Evolutionary conservation across 2,329 filamentous ascomycete genomes (phyloP).

Genomic region (Aspergillus pseudoglaucus): DNA sequence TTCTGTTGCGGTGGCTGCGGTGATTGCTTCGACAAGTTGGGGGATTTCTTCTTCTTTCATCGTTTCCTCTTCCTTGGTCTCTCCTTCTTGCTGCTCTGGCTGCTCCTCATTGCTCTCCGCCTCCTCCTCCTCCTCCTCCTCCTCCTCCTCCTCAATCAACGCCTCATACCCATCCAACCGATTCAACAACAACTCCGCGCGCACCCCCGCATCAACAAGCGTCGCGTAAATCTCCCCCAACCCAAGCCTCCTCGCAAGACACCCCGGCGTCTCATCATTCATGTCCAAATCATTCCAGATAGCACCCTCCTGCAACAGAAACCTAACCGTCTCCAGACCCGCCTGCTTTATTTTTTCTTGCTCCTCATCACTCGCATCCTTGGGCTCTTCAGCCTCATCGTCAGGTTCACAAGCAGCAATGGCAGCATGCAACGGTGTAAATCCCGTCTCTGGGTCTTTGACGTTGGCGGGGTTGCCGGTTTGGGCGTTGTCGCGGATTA

Average conservation of each 20-base stretch:
- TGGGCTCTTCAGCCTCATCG: conserved; percentile 19
- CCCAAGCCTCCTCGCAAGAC: conserved; percentile 66
- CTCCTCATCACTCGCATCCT: conserved; percentile 14
- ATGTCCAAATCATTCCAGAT: conserved; percentile 96
- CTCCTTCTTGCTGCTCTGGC: conserved; percentile 23
- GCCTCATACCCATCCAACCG: conserved; percentile 75
- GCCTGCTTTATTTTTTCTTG: conserved; percentile 44
- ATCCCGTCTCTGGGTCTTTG: conserved; percentile 78
- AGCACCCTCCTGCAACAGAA: conserved; percentile 78
- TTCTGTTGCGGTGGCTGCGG: conserved; percentile 2
- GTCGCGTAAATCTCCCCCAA: conserved; percentile 67
- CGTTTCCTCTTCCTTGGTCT: conserved; percentile 19
- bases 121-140: conserved; percentile 29
- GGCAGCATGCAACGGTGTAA: conserved; percentile 82
- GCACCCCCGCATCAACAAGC: conserved; percentile 82
- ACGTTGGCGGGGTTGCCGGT: conserved; percentile 58
- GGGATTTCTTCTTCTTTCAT: conserved; percentile 20
- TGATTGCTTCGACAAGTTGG: conserved; percentile 15
- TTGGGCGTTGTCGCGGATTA: conserved; percentile 52
- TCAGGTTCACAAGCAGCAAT: conserved; percentile 64
- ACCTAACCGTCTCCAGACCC: conserved; percentile 61
- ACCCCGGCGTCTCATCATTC: conserved; percentile 85
- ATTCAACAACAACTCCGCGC: conserved; percentile 80
- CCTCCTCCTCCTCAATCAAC: conserved; percentile 48
- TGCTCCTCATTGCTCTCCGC: conserved; percentile 24